These are phyloP conservation scores for Thielaviopsis euricoi DNA, from an alignment of 2,329 filamentous ascomycete species.

Conservation along the genomic window DNA sequence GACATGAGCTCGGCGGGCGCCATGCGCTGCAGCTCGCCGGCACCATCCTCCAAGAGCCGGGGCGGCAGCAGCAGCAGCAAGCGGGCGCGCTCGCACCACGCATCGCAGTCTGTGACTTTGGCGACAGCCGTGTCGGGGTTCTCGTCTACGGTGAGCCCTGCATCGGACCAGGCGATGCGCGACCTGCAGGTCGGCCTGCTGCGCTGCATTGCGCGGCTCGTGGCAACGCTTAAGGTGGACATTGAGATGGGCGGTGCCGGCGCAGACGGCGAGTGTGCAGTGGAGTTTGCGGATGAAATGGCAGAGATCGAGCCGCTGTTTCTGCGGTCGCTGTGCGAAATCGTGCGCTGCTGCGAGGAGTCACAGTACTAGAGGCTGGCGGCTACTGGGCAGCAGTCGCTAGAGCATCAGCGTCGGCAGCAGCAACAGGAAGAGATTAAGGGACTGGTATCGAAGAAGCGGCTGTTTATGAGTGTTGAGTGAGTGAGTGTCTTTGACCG, in stretches of 20 bases:
- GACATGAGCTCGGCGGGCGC: constrained; percentile 13
- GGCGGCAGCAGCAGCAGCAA: not conserved
- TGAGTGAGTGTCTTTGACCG: not conserved
- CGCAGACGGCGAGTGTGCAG: not conserved
- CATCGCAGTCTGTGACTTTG: not conserved
- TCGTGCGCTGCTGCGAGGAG: constrained; percentile 10
- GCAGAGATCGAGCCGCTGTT: constrained; percentile 7
- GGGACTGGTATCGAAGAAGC: not conserved
- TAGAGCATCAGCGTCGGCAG: constrained; percentile 1
- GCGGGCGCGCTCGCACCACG: not conserved
- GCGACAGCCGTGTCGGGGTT: not conserved
- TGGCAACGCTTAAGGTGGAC: constrained; percentile 27
- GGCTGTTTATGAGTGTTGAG: not conserved
- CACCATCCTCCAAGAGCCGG: constrained; percentile 2
- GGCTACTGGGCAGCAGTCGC: not conserved
- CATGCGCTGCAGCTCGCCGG: constrained; percentile 14
- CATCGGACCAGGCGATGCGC: constrained; percentile 22
- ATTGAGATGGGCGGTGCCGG: not conserved
- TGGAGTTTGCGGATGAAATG: constrained; percentile 2
- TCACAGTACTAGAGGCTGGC: not conserved
- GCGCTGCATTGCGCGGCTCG: constrained; percentile 32
- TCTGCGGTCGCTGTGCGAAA: constrained; percentile 9
- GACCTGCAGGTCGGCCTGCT: constrained; percentile 33
- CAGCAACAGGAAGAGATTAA: too few species aligned
- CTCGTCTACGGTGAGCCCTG: constrained; percentile 16